Base-by-base conservation (phyloP, 768 basidiomycete genomes). In the Calocera viscosa region DNA sequence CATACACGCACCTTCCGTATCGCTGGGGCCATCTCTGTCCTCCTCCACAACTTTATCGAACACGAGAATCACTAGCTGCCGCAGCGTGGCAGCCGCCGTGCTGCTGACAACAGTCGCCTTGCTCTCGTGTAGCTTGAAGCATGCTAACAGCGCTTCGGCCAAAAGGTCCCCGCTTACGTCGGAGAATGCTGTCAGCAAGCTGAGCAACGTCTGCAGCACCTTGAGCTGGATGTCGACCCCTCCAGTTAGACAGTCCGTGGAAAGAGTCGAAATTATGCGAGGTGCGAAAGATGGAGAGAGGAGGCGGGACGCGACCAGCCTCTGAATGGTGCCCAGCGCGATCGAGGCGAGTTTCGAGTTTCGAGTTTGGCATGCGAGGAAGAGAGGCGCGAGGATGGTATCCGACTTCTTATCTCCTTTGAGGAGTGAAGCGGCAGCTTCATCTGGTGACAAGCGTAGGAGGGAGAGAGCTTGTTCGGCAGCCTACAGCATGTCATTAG, bases 191-290 rank as follows among this genome's bases (percentile, higher is more conserved):
- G 91, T 94, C 64, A 98, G 86, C 11, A 99, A 84, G 0, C 90
- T 91, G 11, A 96, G 85, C 10, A 98, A 82, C 0, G 92, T 94
- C 75, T 97, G 94, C 0, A 98, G 81, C 30, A 97, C 90, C 64
- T 90, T 88, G 40, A 98, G 82, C 74, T 98, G 96, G 30, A 97
- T 96, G 74, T 99, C 96, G 33, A 98, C 94, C 5, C 94, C 96
- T 74, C 95, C 93, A 32, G 84, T 87, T 80, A 95, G 86, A 19
- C 91, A 91, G 69, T 90, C 87, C 67, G 81, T 84, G 8, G 53
- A 60, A 84, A 99, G 88, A 0, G 89, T 95, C 49, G 77, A 83
- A 71, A 98, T 82, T 64, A 97, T 90, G 38, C 84, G 75, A 0
- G 90, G 85, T 0, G 95, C 88, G 0, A 87, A 84, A 1, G 84